Evolutionary conservation across 176 grass and related monocot species (phyloP), one percentile per base, ranked within the genome.

Genomic region (Phoenix roebelenii): DNA sequence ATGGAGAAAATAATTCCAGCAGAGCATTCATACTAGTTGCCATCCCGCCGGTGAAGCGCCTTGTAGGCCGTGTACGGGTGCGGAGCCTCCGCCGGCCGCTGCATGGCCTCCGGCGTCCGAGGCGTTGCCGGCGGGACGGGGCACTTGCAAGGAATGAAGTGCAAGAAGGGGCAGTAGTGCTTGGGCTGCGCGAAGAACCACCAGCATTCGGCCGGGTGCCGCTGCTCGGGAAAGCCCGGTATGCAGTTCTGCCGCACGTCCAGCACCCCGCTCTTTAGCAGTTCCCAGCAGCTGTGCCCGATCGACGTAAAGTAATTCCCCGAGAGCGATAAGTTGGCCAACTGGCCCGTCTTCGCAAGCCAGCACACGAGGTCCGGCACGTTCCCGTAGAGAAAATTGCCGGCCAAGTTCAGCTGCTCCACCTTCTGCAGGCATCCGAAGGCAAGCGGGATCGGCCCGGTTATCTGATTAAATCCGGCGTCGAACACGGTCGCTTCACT

Each of bases 401-500:
- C 4, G 0, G 87, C 93, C 7, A 97, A 75, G 79, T 91, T 91
- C 54, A 97, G 63, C 84, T 97, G 69, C 77, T 97, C 84, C 55
- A 88, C 73, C 58, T 83, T 88, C 7, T 30, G 24, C 35, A 97
- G 78, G 75, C 93, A 97, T 25, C 76, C 81, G 63, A 80, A 97
- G 0, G 87, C 91, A 44, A 51, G 68, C 35, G 93, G 93, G 23
- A 97, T 91, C n/a, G 87, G 60, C 55, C 93, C 93, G 0, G 87
- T 91, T 59, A 97, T 70, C 50, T 50, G 63, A 81, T 97, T 97
- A 23, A 60, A 70, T n/a, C 93, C 80, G n/a, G 93, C 93, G 76
- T 97, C 93, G 72, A 97, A 91, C n/a, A 97, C 87, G 2, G 79
- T 82, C n/a, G 88, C 80, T 25, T 88, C 85, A 23, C 23, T 49